These are phyloP conservation scores for Platismatia glauca DNA, from an alignment of 495 filamentous ascomycete species.

Conservation along the genomic window DNA sequence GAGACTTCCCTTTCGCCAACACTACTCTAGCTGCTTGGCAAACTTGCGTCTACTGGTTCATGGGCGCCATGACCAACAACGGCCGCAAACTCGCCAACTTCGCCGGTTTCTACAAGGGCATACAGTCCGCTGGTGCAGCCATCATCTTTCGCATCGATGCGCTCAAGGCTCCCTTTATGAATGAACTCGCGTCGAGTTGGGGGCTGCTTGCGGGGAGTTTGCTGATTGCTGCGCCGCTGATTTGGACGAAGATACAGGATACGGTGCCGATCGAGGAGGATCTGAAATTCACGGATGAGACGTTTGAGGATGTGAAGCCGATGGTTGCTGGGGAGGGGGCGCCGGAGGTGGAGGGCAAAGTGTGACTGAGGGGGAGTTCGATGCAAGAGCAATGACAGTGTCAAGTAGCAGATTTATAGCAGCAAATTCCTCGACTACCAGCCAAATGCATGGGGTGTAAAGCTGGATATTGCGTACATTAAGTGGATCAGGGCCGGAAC, in stretches of 20 bases:
- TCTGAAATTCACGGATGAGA: conserved; percentile 69
- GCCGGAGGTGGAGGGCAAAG: conserved; percentile 7
- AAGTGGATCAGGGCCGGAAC: too few relatives aligned
- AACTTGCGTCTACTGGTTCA: conserved; percentile 78
- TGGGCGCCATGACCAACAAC: conserved; percentile 85
- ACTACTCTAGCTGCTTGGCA: conserved; percentile 52
- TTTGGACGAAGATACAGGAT: conserved; percentile 64
- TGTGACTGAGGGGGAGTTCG: background rate
- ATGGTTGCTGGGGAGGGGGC: background rate
- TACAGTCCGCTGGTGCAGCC: conserved; percentile 78
- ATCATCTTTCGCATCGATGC: conserved; percentile 73
- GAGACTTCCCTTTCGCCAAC: conserved; percentile 55
- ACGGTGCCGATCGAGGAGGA: conserved; percentile 63
- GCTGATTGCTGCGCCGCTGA: conserved; percentile 60
- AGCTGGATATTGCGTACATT: too few relatives aligned
- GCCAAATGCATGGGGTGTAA: too few relatives aligned
- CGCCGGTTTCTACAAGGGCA: conserved; percentile 86
- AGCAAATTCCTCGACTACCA: too few relatives aligned
- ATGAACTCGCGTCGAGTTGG: conserved; percentile 47
- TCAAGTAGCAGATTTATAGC: background rate
- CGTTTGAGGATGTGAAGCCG: conserved; percentile 51
- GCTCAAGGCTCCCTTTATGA: conserved; percentile 49
- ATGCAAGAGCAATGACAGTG: background rate
- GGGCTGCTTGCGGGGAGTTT: conserved; percentile 59
- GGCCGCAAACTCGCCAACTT: conserved; percentile 83